Evolutionary conservation across 2,329 filamentous ascomycete species (phyloP), one percentile per base, ranked within the genome.

Genomic region (Diaporthe batatas): DNA sequence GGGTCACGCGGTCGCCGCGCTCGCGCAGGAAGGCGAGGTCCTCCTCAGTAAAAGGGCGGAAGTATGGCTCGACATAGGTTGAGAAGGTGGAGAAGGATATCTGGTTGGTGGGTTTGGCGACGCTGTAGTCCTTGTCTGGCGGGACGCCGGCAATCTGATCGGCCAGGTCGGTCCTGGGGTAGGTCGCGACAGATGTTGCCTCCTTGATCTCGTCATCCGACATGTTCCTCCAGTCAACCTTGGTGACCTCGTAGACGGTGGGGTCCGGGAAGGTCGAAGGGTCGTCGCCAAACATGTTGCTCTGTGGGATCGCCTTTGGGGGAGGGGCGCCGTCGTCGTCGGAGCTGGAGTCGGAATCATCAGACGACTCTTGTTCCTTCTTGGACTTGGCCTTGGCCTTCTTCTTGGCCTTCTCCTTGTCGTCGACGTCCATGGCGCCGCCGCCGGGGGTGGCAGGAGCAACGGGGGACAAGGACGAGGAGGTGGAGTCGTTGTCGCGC

Each of bases 61-160:
- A 96, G 83, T 94, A 98, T 0, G 95, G 94, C 75, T 99, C 96
- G 70, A 97, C 89, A 80, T 96, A 98, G 7, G 93, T 91, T n/a
- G 93, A 92, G 82, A 99, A 99, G 1, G 96, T 98, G 72, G 91
- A 93, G 76, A 96, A 96, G 80, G 93, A 95, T 81, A 98, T 96
- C 84, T 99, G 96, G 78, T 96, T 97, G 25, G 92, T 92, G 6
- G 96, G 95, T 81, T 98, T 99, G 44, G 94, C 93, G 80, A 91
- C 97, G 80, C 94, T 98, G 79, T 98, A 98, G 84, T 99, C 96
- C 81, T 94, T 95, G 82, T 98, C 95, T 1, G 96, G 96, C 1
- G 95, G 93, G 51, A 93, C 91, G 62, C 96, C 96, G 14, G 96
- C 93, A 75, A 97, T 97, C 76, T 96, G 86, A 79, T 98, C 92